Evolutionary conservation across 2,329 filamentous ascomycete species (phyloP), one percentile per base, ranked within the genome.

Genomic region (Sporothrix phasma): DNA sequence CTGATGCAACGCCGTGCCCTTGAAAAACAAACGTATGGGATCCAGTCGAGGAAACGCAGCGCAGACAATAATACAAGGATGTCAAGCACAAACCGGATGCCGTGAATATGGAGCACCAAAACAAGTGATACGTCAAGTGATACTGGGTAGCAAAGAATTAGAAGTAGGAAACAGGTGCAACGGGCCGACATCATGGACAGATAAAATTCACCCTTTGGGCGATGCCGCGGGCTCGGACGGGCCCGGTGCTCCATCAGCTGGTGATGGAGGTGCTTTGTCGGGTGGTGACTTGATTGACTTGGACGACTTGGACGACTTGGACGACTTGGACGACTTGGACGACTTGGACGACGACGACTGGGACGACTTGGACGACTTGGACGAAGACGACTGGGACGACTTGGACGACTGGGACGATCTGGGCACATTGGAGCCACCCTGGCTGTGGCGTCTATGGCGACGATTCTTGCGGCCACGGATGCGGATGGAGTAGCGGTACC

Each of bases 401-500:
- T 66, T 37, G 34, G 34, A 37, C 1, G 34, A 37, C 10, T 37
- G n/a, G n/a, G n/a, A n/a, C n/a, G n/a, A n/a, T n/a, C n/a, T 64
- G 39, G 64, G 61, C 11, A 60, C 63, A 26, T 61, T 47, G 26
- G 66, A 66, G 3, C 61, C 59, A 4, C 54, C 59, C 10, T 58
- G 59, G 5, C 31, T 39, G 8, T 61, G 65, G 10, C 60, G 49
- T 1, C 59, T 15, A 11, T 63, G 62, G 3, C 46, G 45, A 17
- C 34, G 62, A n/a, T 43, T 60, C 17, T 54, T 56, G n/a, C 41
- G 31, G 3, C 8, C 17, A 34, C 39, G 56, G 26, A 64, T 47
- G 5, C 65, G 64, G 4, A 68, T 47, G 1, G 65, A 24, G 22
- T 22, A 29, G 13, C 65, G 59, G 46, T 68, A 68, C 10, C 65